Evolutionary conservation across 768 basidiomycete genomes (phyloP).

Genomic region (Imleria badia): DNA sequence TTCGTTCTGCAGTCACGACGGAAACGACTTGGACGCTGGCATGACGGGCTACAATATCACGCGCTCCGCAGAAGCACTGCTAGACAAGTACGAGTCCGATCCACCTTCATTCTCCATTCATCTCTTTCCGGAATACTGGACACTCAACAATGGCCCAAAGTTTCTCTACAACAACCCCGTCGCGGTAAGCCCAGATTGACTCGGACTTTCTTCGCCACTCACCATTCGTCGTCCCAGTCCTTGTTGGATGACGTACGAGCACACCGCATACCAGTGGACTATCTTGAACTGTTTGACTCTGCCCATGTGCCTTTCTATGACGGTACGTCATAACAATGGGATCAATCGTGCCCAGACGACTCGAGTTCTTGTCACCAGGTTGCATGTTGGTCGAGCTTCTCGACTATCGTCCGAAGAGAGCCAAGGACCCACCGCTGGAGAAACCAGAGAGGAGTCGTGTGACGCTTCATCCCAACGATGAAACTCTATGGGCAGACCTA

Average conservation of each 20-base stretch:
- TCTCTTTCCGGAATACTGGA: conserved; percentile 79
- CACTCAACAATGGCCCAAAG: conserved; percentile 77
- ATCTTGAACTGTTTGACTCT: conserved; percentile 75
- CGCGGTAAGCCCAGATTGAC: conserved; percentile 42
- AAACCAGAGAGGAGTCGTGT: conserved; percentile 66
- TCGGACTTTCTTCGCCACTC: conserved; percentile 1
- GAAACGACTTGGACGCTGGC: conserved; percentile 17
- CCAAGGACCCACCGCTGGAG: conserved; percentile 56
- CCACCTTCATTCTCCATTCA: conserved; percentile 79
- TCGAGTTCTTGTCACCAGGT: conserved; percentile 42
- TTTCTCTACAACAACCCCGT: conserved; percentile 79
- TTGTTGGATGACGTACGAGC: conserved; percentile 82
- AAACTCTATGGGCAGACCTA: conserved; percentile 78
- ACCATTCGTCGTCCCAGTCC: conserved; percentile 44
- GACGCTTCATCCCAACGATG: conserved; percentile 73
- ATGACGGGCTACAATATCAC: conserved; percentile 79
- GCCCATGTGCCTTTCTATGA: conserved; percentile 80
- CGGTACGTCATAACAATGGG: conserved; percentile 45
- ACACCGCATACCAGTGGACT: conserved; percentile 83
- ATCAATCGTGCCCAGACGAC: background rate
- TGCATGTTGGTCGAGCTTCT: conserved; percentile 84
- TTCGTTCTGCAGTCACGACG: background rate
- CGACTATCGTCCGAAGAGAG: conserved; percentile 65
- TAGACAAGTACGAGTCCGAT: conserved; percentile 52
- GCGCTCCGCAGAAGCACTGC: conserved; percentile 57